Conservation (phyloP, 1,284 basidiomycete genomes). For the Cutaneotrichosporon sp. region DNA sequence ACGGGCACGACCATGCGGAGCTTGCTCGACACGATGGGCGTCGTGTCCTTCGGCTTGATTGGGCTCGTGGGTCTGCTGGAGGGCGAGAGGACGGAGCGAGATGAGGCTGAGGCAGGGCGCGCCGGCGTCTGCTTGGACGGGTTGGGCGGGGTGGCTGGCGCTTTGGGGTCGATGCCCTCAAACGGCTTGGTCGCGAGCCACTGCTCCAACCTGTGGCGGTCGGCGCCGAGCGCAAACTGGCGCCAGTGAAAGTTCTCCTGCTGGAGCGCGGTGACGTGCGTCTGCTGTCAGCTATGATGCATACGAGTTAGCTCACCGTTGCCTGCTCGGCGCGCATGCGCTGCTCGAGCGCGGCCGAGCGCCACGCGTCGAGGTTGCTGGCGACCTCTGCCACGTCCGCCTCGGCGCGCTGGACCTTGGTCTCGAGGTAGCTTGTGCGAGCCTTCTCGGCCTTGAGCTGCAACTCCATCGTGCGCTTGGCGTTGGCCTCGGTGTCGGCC, state of each 20-base stretch:
- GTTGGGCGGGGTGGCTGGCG: not conserved
- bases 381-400: slow-evolving; percentile 17
- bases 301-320: slow-evolving; percentile 11
- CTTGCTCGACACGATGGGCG: slow-evolving; percentile 3
- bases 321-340: slow-evolving; percentile 22
- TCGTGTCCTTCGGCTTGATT: slow-evolving; percentile 3
- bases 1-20: slow-evolving; percentile 7
- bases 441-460: slow-evolving; percentile 26
- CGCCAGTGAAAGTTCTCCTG: slow-evolving; percentile 30
- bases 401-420: slow-evolving; percentile 16
- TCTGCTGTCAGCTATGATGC: slow-evolving; percentile 5
- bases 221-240: slow-evolving; percentile 27
- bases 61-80: not conserved
- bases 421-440: slow-evolving; percentile 21
- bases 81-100: not conserved
- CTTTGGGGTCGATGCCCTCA: slow-evolving; percentile 12
- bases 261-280: slow-evolving; percentile 23
- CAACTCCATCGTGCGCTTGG: slow-evolving; percentile 19
- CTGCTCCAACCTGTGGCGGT: slow-evolving; percentile 22
- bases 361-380: slow-evolving; percentile 25
- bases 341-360: slow-evolving; percentile 22
- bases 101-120: not conserved
- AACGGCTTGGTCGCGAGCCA: slow-evolving; percentile 23
- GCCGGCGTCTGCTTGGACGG: not conserved
- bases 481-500: slow-evolving; percentile 19